These are phyloP conservation scores for Amoeboaphelidium protococcarum DNA, from an alignment of 371 early-diverging fungal genomes.

Conservation along the genomic window DNA sequence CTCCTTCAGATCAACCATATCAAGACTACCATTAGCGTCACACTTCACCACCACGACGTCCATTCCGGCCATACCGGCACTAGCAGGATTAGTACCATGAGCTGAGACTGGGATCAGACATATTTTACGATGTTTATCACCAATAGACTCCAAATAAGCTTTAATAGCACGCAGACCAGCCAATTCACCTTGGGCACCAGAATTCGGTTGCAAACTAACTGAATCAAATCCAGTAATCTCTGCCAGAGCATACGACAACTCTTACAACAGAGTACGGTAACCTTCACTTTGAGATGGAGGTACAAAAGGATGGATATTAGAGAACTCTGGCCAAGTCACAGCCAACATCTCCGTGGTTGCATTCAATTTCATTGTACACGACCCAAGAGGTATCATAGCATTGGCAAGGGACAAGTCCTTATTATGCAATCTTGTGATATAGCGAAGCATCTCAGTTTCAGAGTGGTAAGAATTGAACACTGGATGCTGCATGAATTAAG, in stretches of 20 bases:
- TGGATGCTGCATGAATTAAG: constrained; percentile 47
- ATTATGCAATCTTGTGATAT: constrained; percentile 67
- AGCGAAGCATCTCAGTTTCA: constrained; percentile 94
- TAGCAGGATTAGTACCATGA: constrained; percentile 96
- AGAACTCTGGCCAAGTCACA: constrained; percentile 85
- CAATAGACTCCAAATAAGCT: constrained; percentile 57
- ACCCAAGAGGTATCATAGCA: constrained; percentile 92
- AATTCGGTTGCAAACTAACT: constrained; percentile 82
- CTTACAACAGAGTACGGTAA: constrained; percentile 44
- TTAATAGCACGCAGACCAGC: constrained; percentile 77
- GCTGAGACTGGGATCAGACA: constrained; percentile 92
- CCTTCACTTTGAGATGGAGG: constrained; percentile 72
- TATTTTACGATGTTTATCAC: constrained; percentile 54
- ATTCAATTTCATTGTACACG: constrained; percentile 96
- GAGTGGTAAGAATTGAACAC: constrained; percentile 83
- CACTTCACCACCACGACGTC: constrained; percentile 77
- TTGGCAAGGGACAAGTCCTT: constrained; percentile 84
- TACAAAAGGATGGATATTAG: constrained; percentile 81
- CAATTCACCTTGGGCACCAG: constrained; percentile 94
- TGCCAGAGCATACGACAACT: constrained; percentile 56
- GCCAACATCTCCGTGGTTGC: constrained; percentile 94
- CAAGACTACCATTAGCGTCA: constrained; percentile 61
- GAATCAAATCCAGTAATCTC: constrained; percentile 79
- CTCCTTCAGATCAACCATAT: constrained; percentile 52
- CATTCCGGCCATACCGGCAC: constrained; percentile 87